phyloP scores from a whole-genome alignment of 768 basidiomycete species.

The Panaeolus cyanescens region DNA sequence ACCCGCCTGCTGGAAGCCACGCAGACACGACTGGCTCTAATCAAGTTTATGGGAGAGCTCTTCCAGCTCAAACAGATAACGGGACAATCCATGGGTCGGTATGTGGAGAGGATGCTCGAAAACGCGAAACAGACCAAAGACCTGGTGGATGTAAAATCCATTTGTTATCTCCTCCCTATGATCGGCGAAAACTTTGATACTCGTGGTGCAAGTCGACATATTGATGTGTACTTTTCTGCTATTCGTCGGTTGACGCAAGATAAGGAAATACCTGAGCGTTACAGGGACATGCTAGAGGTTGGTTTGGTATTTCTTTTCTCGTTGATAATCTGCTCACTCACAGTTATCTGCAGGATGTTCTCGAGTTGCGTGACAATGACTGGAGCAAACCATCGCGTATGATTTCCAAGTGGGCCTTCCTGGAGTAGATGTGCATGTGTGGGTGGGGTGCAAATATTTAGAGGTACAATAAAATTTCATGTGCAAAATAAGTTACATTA shows the following conservation, averaged over 20 bases:
- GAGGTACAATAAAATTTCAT: too few relatives aligned
- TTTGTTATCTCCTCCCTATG: background rate
- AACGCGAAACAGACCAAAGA: background rate
- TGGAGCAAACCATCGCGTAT: too few relatives aligned
- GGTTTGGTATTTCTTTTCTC: background rate
- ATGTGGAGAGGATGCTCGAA: background rate
- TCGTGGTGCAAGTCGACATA: background rate
- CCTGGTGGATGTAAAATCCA: background rate
- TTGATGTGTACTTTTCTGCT: background rate
- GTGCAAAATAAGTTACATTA: too few relatives aligned
- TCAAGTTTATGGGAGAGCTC: background rate
- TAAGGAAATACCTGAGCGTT: background rate
- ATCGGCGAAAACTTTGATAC: background rate
- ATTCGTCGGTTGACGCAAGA: background rate
- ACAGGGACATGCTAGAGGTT: background rate
- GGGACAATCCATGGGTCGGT: background rate
- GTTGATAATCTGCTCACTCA: background rate
- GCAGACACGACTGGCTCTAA: background rate
- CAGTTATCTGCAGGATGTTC: background rate
- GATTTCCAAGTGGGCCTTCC: too few relatives aligned
- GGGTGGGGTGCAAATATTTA: too few relatives aligned
- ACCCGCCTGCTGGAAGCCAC: too few relatives aligned
- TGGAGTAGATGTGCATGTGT: too few relatives aligned
- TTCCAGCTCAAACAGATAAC: background rate
- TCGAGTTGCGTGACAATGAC: background rate